Evolutionary conservation across 1,284 basidiomycete species (phyloP), one percentile per base, ranked within the genome.

Genomic region (Cryptococcus sp.): DNA sequence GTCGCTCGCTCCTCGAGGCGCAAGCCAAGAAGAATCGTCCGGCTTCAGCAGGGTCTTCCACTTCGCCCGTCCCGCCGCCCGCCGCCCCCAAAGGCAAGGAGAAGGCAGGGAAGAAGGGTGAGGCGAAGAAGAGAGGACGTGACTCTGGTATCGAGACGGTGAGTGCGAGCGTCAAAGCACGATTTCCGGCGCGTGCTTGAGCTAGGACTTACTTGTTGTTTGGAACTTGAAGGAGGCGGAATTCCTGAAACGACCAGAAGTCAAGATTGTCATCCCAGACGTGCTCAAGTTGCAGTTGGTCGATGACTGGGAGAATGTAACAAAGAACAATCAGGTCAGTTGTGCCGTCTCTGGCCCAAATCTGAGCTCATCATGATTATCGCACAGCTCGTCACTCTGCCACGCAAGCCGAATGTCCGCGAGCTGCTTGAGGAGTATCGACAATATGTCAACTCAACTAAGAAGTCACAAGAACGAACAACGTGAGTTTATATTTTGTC

Each of bases 261-360:
- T 99, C 83, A 93, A 91, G 77, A 83, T 99, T 49, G 85, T 83
- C 54, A 87, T 98, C 15, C 96, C 95, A 0, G 94, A 98, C 68
- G 77, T 85, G 16, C 83, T 99, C 63, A 98, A 98, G 77, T 83
- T 89, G 35, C 84, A 90, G 59, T 83, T 99, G 16, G 94, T 99
- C 1, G 94, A 99, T 70, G 96, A 99, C 70, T 99, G 95, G 95
- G 95, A 99, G 79, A 87, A 88, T 17, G 87, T 99, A 45, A 99
- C 95, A 54, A 98, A 97, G 81, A 91, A 94, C 72, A 88, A 87
- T 70, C 89, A 91, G 84, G 92, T 88, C 50, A 47, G 81, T 50
- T 16, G 16, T 22, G 30, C 20, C 17, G 11, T 41, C 17, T 39
- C 41, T 25, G 30, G 13, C 13, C 30, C 30, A 8, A 13, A 5